Percentiles rank a stretch among this genome's conserved stretches.
Evolutionary conservation across 75 land plant genomes (phyloP).

Genomic region (Gnetum montanum): DNA sequence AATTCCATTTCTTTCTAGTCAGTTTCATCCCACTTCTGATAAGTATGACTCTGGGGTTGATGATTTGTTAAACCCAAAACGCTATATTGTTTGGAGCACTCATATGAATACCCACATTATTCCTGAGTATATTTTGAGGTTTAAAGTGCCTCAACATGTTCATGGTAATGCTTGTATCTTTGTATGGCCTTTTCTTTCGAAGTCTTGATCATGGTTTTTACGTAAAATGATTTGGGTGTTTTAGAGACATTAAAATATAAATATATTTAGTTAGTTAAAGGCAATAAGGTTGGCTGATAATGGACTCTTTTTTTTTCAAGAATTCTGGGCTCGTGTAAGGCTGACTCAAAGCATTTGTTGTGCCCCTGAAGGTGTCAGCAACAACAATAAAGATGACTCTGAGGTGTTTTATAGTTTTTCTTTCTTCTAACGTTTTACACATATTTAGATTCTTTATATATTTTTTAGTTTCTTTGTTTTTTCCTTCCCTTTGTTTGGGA

Average conservation of each 20-base stretch:
- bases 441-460: background rate
- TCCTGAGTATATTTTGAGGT: constrained; percentile 43
- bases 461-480: background rate
- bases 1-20: constrained; percentile 28
- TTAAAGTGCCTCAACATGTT: constrained; percentile 17
- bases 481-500: background rate
- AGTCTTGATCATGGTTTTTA: background rate
- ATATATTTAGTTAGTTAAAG: background rate
- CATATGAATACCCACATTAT: constrained; percentile 52
- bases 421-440: background rate
- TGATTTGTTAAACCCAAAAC: constrained; percentile 30
- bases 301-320: background rate
- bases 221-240: background rate
- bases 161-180: background rate
- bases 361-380: background rate
- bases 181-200: no score
- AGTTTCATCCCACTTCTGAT: constrained; percentile 43
- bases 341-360: background rate
- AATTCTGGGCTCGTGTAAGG: background rate
- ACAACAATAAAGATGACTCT: no score
- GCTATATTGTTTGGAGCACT: constrained; percentile 39
- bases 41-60: constrained; percentile 46
- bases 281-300: background rate
- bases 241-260: background rate
- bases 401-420: background rate